These are phyloP conservation scores for Leccinum olivaceopallidum DNA, from an alignment of 768 basidiomycete species.

Conservation along the genomic window DNA sequence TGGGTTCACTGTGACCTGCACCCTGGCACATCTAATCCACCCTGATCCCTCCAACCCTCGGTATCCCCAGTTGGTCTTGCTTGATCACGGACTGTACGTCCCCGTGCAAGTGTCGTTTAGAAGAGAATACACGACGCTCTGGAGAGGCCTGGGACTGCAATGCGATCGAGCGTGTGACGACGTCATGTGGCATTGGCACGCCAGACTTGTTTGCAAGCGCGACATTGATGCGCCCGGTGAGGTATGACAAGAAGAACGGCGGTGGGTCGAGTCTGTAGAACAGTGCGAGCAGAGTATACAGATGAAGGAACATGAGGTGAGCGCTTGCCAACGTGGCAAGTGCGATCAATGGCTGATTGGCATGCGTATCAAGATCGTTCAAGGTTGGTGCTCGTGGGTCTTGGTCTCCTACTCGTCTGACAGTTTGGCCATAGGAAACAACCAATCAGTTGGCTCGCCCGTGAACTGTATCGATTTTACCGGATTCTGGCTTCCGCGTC, in stretches of 20 bases:
- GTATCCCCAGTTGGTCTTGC: too few relatives aligned
- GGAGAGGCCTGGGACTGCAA: too few relatives aligned
- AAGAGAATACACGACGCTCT: too few relatives aligned
- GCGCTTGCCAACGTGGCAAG: conserved; percentile 2
- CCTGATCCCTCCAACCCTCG: conserved; percentile 31
- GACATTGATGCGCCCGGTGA: too few relatives aligned
- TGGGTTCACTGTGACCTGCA: conserved; percentile 83
- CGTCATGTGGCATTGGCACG: too few relatives aligned
- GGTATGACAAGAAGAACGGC: too few relatives aligned
- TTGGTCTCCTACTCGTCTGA: not conserved
- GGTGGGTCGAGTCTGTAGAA: too few relatives aligned
- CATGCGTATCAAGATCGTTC: conserved; percentile 30
- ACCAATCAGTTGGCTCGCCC: conserved; percentile 81
- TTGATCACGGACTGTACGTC: too few relatives aligned
- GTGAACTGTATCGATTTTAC: conserved; percentile 91
- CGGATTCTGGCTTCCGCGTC: conserved; percentile 75
- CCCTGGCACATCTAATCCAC: conserved; percentile 74
- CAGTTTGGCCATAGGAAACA: conserved; percentile 51
- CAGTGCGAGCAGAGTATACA: conserved; percentile 62
- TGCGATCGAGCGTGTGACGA: too few relatives aligned
- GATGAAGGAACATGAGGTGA: conserved; percentile 76
- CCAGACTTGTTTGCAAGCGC: too few relatives aligned
- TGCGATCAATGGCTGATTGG: not conserved
- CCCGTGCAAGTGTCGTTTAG: too few relatives aligned
- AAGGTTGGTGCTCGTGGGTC: conserved; percentile 25